These are phyloP conservation scores for Rutstroemia sydowiana DNA, from an alignment of 2,329 filamentous ascomycete species.

Conservation along the genomic window DNA sequence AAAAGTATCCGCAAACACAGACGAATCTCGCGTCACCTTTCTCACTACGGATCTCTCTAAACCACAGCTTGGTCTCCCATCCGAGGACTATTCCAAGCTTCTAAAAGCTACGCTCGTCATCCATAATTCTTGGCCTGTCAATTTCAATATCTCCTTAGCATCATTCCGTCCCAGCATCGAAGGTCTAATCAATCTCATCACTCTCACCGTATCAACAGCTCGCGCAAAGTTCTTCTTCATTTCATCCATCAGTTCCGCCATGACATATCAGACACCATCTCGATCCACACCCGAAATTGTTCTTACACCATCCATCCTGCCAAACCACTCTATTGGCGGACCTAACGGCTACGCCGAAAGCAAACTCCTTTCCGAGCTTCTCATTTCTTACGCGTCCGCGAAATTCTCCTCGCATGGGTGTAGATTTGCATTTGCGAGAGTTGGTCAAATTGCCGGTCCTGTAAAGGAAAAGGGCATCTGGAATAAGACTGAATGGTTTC, in stretches of 20 bases:
- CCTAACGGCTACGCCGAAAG: slow-evolving; percentile 23
- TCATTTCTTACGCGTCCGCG: slow-evolving; percentile 36
- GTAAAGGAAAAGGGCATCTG: background rate
- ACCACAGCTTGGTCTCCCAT: slow-evolving; percentile 39
- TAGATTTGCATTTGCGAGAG: slow-evolving; percentile 33
- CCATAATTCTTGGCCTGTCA: slow-evolving; percentile 32
- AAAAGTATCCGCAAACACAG: no score
- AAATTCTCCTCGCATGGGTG: slow-evolving; percentile 31
- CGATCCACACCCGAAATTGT: slow-evolving; percentile 3
- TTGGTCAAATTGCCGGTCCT: slow-evolving; percentile 40
- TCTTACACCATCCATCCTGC: background rate
- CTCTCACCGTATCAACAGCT: slow-evolving; percentile 8
- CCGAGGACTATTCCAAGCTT: background rate
- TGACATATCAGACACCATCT: slow-evolving; percentile 27
- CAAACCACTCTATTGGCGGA: background rate
- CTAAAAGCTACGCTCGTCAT: slow-evolving; percentile 18
- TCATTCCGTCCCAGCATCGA: slow-evolving; percentile 32
- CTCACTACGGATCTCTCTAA: slow-evolving; percentile 41
- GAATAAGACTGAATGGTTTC: slow-evolving; percentile 1
- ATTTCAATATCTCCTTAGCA: slow-evolving; percentile 28
- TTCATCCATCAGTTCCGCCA: slow-evolving; percentile 22
- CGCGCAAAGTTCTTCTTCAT: slow-evolving; percentile 22
- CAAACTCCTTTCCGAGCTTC: slow-evolving; percentile 26
- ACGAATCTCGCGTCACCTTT: slow-evolving; percentile 37
- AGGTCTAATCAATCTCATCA: slow-evolving; percentile 33